These are phyloP conservation scores for Datura wrightii DNA, from an alignment of 257 asterid genomes.

Conservation along the genomic window DNA sequence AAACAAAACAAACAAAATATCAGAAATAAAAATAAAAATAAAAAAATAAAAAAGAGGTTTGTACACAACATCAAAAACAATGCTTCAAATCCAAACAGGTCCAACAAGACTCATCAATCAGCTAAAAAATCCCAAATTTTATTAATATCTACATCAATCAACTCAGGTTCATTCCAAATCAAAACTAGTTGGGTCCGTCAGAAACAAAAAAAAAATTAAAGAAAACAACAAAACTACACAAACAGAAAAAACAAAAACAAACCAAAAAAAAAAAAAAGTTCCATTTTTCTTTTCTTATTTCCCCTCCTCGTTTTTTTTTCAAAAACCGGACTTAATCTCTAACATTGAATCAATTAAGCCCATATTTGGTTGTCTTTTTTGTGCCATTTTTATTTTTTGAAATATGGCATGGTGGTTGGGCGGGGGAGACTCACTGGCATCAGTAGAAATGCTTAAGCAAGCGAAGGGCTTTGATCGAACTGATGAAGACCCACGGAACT, in stretches of 20 bases:
- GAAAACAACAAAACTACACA: not conserved
- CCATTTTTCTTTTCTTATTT: not conserved
- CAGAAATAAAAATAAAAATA: not conserved
- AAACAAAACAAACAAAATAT: not conserved
- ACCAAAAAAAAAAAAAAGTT: not conserved
- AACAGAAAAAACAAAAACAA: not conserved
- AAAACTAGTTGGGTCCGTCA: not conserved
- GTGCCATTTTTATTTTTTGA: not conserved
- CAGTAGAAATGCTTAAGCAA: conserved; percentile 57
- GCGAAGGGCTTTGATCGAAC: conserved; percentile 56
- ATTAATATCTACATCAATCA: not conserved
- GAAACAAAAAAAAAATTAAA: not conserved
- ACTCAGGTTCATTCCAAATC: not conserved
- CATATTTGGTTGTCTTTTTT: not conserved
- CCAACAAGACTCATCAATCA: not conserved
- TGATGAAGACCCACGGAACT: conserved; percentile 19
- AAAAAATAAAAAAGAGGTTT: not conserved
- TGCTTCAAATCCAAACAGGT: not conserved
- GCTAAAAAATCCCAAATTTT: not conserved
- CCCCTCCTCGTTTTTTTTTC: not conserved
- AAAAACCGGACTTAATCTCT: not conserved
- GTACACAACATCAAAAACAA: not conserved
- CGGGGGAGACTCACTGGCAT: conserved; percentile 38
- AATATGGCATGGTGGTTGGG: not conserved
- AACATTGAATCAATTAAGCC: not conserved